phyloP scores from a whole-genome alignment of 2,329 filamentous ascomycete species.

The Sclerotinia sclerotiorum region DNA sequence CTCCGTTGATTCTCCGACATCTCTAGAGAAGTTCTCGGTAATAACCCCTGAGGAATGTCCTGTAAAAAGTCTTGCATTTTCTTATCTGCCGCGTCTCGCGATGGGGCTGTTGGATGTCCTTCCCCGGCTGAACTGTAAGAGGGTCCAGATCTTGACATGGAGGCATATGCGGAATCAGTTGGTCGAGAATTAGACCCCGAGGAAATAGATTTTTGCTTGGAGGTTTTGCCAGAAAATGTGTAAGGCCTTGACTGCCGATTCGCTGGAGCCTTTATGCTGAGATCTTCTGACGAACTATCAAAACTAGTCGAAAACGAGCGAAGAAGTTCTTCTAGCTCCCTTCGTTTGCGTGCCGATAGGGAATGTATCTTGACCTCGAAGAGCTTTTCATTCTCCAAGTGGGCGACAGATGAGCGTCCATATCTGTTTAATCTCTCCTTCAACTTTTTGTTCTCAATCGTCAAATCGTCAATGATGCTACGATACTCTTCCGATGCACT shows the following conservation, averaged over 20 bases:
- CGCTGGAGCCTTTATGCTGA: background rate
- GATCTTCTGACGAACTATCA: constrained; percentile 46
- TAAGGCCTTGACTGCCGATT: background rate
- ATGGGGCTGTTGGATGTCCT: constrained; percentile 17
- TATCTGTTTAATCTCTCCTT: constrained; percentile 72
- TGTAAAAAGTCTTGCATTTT: constrained; percentile 69
- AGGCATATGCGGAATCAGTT: constrained; percentile 61
- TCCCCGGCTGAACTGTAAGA: constrained; percentile 13
- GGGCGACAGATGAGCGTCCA: constrained; percentile 64
- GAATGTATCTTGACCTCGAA: constrained; percentile 82
- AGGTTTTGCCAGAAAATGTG: constrained; percentile 40
- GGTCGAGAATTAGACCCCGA: constrained; percentile 43
- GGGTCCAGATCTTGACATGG: constrained; percentile 52
- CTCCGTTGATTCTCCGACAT: constrained; percentile 75
- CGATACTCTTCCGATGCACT: constrained; percentile 66
- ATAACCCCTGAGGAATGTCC: constrained; percentile 68
- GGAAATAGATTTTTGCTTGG: constrained; percentile 23
- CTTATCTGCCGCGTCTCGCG: constrained; percentile 45
- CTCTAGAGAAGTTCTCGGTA: constrained; percentile 56
- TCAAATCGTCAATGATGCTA: constrained; percentile 84
- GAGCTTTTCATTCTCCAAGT: constrained; percentile 71
- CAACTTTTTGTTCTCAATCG: constrained; percentile 76
- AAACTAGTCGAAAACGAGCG: constrained; percentile 68
- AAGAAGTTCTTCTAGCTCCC: constrained; percentile 72
- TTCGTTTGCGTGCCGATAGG: constrained; percentile 68